Evolutionary conservation across 306 rosid species (phyloP), one percentile per base, ranked within the genome.

Genomic region (Cucumis hystrix): DNA sequence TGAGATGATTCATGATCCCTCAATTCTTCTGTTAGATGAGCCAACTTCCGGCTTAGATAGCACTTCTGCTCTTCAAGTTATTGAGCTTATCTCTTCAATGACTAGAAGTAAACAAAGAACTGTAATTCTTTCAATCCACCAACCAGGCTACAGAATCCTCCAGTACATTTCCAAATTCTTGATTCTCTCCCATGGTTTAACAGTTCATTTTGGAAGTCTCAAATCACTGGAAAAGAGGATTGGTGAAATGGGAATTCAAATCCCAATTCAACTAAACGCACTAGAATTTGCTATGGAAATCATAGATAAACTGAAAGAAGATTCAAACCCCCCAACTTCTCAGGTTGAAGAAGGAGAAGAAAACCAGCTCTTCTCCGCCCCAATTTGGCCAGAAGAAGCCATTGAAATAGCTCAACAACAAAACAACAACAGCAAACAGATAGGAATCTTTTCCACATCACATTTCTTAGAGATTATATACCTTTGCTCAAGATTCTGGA

Each of bases 31-130:
- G 60, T 85, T 94, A 7, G 96, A 93, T 87, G 98, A 93, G 23
- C 97, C 98, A 77, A 91, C 98, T 43, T 91, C 97, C 25, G 95
- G 97, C 35, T 85, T 93, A 16, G 98, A 93, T 51, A 91, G 95
- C 82, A 69, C 82, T 30, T 87, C 86, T 0, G 89, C 91, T 8
- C 83, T 87, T 43, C 87, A 92, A 81, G 92, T 94, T 7, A 83
- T 90, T 25, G 89, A 94, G 81, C 92, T 90, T 68, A 84, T 94
- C 0, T 92, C 93, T 59, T 77, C 89, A 63, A 84, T 90, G 87
- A 90, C 82, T 1, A 89, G 80, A 82, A 51, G 79, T 60, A 94
- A 89, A 82, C 86, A 78, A 76, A 87, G 91, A 81, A 90, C 83
- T 7, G 89, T 92, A 58, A 74, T 94, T 75, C 78, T 94, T 7